A percentile compares a stretch with the other conserved stretches of the same genome.
These are phyloP conservation scores for Huiozyma naganishii DNA, from an alignment of 805 yeast genomes.

Conservation along the genomic window DNA sequence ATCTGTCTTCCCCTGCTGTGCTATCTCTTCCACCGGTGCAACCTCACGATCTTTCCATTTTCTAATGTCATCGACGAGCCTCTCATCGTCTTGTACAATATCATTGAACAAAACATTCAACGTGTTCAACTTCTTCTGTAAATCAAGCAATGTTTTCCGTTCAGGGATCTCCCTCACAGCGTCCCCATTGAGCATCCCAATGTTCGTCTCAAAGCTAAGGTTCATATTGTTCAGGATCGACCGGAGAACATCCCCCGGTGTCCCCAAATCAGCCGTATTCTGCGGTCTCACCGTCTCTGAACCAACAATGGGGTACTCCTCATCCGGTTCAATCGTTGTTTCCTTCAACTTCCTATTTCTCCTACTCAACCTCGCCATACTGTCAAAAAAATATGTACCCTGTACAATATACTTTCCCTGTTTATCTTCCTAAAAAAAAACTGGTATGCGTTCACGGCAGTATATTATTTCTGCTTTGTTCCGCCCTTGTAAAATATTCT, in stretches of 20 bases:
- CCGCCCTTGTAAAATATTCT: too few species aligned
- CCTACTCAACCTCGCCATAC: slow-evolving; percentile 15
- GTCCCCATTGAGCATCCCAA: slow-evolving; percentile 55
- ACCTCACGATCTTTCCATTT: slow-evolving; percentile 2
- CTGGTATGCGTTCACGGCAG: too few species aligned
- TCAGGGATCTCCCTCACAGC: slow-evolving; percentile 34
- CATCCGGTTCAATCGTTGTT: slow-evolving; percentile 4
- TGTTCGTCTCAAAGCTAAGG: slow-evolving; percentile 45
- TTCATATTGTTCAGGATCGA: slow-evolving; percentile 43
- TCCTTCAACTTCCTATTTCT: slow-evolving; percentile 13
- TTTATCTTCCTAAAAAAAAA: too few species aligned
- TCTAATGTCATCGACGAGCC: slow-evolving; percentile 10
- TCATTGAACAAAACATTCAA: slow-evolving; percentile 15
- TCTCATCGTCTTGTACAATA: slow-evolving; percentile 16
- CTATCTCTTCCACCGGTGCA: slow-evolving; percentile 1
- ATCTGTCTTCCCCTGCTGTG: slow-evolving; percentile 10
- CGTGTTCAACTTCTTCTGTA: slow-evolving; percentile 30
- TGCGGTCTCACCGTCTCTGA: slow-evolving; percentile 24
- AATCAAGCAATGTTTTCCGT: slow-evolving; percentile 33
- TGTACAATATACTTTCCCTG: neutral
- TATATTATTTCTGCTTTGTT: too few species aligned
- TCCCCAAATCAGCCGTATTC: too few species aligned
- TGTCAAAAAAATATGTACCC: neutral
- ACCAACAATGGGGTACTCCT: slow-evolving; percentile 21
- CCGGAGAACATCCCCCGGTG: slow-evolving; percentile 10